Evolutionary conservation across 257 asterid genomes (phyloP).

Genomic region (Solanum clarkiae): DNA sequence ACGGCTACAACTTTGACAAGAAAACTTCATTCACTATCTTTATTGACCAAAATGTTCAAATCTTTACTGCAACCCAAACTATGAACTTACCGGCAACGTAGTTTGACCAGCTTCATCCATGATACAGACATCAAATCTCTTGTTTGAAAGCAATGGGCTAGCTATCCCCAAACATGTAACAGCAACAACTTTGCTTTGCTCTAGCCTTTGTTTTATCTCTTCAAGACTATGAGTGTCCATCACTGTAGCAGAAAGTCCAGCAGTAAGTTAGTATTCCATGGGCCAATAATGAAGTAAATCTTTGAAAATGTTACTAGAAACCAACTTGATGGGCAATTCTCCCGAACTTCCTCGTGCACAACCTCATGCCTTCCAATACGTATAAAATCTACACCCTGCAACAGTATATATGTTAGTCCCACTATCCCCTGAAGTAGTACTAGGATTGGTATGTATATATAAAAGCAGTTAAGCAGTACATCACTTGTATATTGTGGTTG

Average conservation of each 20-base stretch:
- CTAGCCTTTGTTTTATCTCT: constrained; percentile 59
- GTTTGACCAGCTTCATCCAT: constrained; percentile 99
- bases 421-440: not conserved
- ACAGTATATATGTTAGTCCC: not conserved
- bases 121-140: constrained; percentile 87
- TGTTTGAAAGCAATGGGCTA: constrained; percentile 75
- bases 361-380: constrained; percentile 87
- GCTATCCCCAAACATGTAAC: constrained; percentile 93
- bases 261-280: constrained; percentile 3
- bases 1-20: not conserved
- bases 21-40: not conserved
- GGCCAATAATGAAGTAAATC: not conserved
- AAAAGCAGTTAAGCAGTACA: not conserved
- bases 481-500: not conserved
- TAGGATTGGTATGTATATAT: not conserved
- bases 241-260: constrained; percentile 25
- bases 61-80: not conserved
- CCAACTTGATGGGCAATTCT: constrained; percentile 70
- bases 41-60: not conserved
- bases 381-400: constrained; percentile 79
- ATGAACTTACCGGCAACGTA: constrained; percentile 64
- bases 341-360: constrained; percentile 73
- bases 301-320: not conserved
- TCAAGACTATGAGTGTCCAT: constrained; percentile 43
- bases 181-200: constrained; percentile 61